Evolutionary conservation across 257 asterid species (phyloP), one percentile per base, ranked within the genome.

Genomic region (Solanum phureja): DNA sequence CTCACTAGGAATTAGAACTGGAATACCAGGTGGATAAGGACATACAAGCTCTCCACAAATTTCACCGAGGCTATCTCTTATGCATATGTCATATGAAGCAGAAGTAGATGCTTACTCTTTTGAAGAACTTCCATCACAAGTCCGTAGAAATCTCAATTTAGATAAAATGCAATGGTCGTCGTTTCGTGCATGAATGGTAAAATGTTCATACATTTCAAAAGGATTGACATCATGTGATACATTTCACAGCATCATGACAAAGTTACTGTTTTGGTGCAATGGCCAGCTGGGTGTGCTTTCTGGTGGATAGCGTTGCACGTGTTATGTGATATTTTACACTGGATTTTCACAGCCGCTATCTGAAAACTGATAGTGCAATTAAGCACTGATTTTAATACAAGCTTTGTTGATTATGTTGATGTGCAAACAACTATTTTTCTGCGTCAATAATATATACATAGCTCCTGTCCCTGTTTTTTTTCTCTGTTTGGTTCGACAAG

Each of bases 21-120:
- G 94, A 38, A 93, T 91, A 31, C 96, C 93, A 0, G 95, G 96
- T 69, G 96, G 96, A 58, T 91, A 92, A 18, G 98, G 94, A 83
- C 93, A 93, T 62, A 92, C n/a, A 19, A 89, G 88, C 91, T 94
- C 98, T 16, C 98, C 98, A 85, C 96, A 95, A 86, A 94, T 89
- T 84, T 89, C 72, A 37, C 98, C 97, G 37, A 93, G 13, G 64
- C 94, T 88, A 7, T 95, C 95, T 81, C 84, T 89, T n/a, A 92
- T 71, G 52, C 3, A 44, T 44, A 44, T 44, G 52, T 44, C 52
- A 44, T 44, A 11, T 44, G 52, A 44, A 44, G 5, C 52, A 44
- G 5, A 44, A 44, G 52, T 44, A 44, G 52, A 44, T 44, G 16
- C 0, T 44, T 4, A 44, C 52, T 44, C 52, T 11, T 44, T 44